Conservation (phyloP, 176 grass and related monocot species). For the Tuctoria greenei region DNA sequence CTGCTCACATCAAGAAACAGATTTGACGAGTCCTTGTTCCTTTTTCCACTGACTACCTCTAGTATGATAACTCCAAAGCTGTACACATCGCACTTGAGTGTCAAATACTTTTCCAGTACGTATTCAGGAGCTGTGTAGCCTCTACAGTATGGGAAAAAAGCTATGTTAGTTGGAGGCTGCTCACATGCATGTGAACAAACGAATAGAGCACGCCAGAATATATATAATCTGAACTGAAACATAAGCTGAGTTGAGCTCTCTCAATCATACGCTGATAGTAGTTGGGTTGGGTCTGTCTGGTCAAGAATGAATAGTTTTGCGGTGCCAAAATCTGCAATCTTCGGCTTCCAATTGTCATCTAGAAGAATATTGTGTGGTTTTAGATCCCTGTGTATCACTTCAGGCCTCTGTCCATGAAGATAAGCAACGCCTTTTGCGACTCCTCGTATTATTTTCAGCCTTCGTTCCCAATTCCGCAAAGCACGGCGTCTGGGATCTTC, state of each 20-base stretch:
- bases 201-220: not conserved
- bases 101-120: not conserved
- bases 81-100: constrained; percentile 27
- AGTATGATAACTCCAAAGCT: constrained; percentile 17
- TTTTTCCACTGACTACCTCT: not conserved
- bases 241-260: not conserved
- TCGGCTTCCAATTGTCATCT: constrained; percentile 22
- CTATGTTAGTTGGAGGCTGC: not conserved
- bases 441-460: constrained; percentile 12
- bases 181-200: not conserved
- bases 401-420: constrained; percentile 24
- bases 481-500: not conserved
- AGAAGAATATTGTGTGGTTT: constrained; percentile 33
- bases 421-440: constrained; percentile 16
- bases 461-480: constrained; percentile 7
- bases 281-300: not conserved
- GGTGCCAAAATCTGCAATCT: constrained; percentile 32
- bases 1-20: constrained; percentile 8
- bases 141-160: not conserved
- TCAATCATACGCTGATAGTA: not conserved
- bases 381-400: constrained; percentile 38
- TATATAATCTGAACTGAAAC: not conserved
- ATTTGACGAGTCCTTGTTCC: not conserved
- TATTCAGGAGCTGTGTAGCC: constrained; percentile 36
- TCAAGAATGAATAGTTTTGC: not conserved